phyloP scores from a whole-genome alignment of 176 grass and related monocot genomes.

The Aegilops longissima region DNA sequence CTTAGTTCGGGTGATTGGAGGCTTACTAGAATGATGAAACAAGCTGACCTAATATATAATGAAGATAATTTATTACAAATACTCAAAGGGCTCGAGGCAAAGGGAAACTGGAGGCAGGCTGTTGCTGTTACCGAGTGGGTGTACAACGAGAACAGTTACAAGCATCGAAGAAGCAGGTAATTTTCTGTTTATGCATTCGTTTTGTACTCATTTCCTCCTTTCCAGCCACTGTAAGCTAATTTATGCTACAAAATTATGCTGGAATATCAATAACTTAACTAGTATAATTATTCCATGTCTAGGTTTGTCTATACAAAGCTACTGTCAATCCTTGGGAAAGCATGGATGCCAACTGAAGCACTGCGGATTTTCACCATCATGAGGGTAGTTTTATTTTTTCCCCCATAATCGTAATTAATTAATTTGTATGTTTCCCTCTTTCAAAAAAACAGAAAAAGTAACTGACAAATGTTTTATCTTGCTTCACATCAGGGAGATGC shows the following conservation, averaged over 20 bases:
- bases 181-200: not conserved
- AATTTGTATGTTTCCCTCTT: not conserved
- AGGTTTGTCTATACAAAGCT: constrained; percentile 98
- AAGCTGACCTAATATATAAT: constrained; percentile 57
- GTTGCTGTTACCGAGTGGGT: constrained; percentile 83
- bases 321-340: constrained; percentile 81
- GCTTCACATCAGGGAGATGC: constrained; percentile 57
- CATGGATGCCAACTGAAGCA: constrained; percentile 73
- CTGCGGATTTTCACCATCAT: constrained; percentile 73
- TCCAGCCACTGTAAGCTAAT: not conserved
- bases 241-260: not conserved
- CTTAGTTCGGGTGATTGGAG: constrained; percentile 73
- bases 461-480: constrained; percentile 16
- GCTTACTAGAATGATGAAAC: constrained; percentile 78
- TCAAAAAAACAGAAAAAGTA: constrained; percentile 13
- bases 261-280: not conserved
- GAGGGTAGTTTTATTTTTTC: constrained; percentile 37
- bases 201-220: not conserved
- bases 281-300: constrained; percentile 26
- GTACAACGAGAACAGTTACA: constrained; percentile 71
- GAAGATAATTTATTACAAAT: constrained; percentile 79
- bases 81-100: constrained; percentile 59
- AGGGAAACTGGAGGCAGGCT: constrained; percentile 79
- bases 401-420: not conserved
- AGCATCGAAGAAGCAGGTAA: constrained; percentile 86